Evolutionary conservation across 139 green algal species (phyloP).

Genomic region (Picochlorum sp.): DNA sequence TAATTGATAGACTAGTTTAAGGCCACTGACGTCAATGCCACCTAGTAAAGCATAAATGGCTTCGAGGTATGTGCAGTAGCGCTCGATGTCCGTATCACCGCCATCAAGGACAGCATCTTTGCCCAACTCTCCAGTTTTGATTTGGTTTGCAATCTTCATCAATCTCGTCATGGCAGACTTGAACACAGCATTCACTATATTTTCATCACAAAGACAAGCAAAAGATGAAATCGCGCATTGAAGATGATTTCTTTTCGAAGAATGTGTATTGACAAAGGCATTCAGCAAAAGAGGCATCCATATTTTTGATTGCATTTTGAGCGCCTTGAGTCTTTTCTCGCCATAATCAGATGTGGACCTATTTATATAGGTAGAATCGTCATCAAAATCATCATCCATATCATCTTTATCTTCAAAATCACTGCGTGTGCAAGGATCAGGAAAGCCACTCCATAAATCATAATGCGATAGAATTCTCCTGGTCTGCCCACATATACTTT

Average conservation of each 20-base stretch:
- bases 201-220: constrained; percentile 41
- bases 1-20: constrained; percentile 61
- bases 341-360: background rate
- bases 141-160: constrained; percentile 50
- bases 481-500: constrained; percentile 37
- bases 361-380: background rate
- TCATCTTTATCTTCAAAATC: background rate
- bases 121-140: constrained; percentile 38
- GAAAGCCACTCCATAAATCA: background rate
- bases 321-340: constrained; percentile 20
- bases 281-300: constrained; percentile 85
- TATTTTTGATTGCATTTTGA: constrained; percentile 53
- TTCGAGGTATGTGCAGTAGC: constrained; percentile 77
- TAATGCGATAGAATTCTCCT: constrained; percentile 10
- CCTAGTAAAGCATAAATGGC: constrained; percentile 58
- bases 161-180: constrained; percentile 57
- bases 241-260: constrained; percentile 41
- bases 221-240: constrained; percentile 54
- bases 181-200: constrained; percentile 54
- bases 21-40: constrained; percentile 50
- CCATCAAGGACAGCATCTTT: constrained; percentile 50
- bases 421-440: constrained; percentile 1
- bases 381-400: background rate
- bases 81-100: constrained; percentile 40
- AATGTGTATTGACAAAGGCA: constrained; percentile 50